phyloP scores from a whole-genome alignment of 2,329 filamentous ascomycete species.

The Ascochyta clinopodiicola region DNA sequence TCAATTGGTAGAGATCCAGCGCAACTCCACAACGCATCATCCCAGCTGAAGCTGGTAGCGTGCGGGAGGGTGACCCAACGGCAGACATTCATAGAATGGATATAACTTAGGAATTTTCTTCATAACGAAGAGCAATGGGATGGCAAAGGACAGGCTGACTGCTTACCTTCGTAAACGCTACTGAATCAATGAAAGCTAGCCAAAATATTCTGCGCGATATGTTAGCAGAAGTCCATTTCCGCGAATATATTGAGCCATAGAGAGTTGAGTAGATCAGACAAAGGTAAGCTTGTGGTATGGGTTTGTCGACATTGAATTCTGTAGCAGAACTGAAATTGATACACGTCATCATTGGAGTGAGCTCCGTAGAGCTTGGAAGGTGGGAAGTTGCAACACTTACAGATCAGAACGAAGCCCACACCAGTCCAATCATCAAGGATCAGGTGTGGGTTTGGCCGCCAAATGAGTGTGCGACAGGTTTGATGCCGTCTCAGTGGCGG shows the following conservation, averaged over 20 bases:
- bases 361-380: slow-evolving; percentile 2
- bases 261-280: slow-evolving; percentile 52
- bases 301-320: slow-evolving; percentile 65
- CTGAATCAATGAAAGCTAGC: not conserved
- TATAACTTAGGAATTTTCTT: slow-evolving; percentile 64
- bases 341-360: slow-evolving; percentile 45
- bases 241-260: not conserved
- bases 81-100: slow-evolving; percentile 68
- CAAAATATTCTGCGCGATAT: slow-evolving; percentile 9
- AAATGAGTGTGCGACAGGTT: not conserved
- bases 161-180: slow-evolving; percentile 30
- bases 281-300: slow-evolving; percentile 62
- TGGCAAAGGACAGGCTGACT: not conserved
- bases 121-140: slow-evolving; percentile 48
- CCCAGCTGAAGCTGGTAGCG: slow-evolving; percentile 63
- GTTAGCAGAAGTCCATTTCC: slow-evolving; percentile 26
- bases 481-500: not conserved
- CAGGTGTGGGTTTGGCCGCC: not conserved
- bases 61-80: slow-evolving; percentile 77
- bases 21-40: slow-evolving; percentile 81
- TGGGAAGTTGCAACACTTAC: slow-evolving; percentile 21
- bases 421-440: not conserved
- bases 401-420: not conserved
- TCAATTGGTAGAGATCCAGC: slow-evolving; percentile 48
- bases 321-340: slow-evolving; percentile 68